Conservation (phyloP, 805 yeast species). For the Debaryomyces castellii region DNA sequence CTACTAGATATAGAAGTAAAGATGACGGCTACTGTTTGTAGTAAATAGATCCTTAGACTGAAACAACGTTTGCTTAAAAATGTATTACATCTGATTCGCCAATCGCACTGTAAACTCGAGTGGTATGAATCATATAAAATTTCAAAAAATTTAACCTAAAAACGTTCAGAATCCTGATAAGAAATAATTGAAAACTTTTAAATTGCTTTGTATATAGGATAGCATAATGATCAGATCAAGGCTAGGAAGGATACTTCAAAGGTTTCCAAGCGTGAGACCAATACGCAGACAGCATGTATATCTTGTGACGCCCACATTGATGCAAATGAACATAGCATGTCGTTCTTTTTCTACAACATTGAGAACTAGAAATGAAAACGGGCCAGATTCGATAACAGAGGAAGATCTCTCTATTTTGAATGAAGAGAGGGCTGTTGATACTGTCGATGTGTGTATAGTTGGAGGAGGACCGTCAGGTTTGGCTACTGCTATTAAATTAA, state of each 20-base stretch:
- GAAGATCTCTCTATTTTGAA: conserved; percentile 49
- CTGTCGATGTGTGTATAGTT: conserved; percentile 91
- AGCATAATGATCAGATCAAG: not conserved
- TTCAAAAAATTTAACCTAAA: not conserved
- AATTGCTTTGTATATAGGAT: not conserved
- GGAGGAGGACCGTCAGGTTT: conserved; percentile 99
- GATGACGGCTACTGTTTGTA: not conserved
- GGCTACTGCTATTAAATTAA: conserved; percentile 86
- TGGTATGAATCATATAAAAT: not conserved
- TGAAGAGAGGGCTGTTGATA: conserved; percentile 76
- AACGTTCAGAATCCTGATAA: not conserved
- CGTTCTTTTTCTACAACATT: conserved; percentile 3
- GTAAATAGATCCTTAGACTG: not conserved
- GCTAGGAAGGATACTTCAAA: not conserved
- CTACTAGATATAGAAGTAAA: not conserved
- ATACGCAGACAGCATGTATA: not conserved
- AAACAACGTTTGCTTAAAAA: not conserved
- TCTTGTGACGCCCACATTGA: not conserved
- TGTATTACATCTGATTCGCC: conserved; percentile 7
- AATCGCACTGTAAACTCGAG: conserved; percentile 2
- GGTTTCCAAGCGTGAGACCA: not conserved
- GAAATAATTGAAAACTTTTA: not conserved
- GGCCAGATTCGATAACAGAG: conserved; percentile 10
- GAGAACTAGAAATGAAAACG: conserved; percentile 2
- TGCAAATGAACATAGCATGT: not conserved